Evolutionary conservation across 2,329 filamentous ascomycete genomes (phyloP).

Genomic region (Torrubiella hemipterigena): DNA sequence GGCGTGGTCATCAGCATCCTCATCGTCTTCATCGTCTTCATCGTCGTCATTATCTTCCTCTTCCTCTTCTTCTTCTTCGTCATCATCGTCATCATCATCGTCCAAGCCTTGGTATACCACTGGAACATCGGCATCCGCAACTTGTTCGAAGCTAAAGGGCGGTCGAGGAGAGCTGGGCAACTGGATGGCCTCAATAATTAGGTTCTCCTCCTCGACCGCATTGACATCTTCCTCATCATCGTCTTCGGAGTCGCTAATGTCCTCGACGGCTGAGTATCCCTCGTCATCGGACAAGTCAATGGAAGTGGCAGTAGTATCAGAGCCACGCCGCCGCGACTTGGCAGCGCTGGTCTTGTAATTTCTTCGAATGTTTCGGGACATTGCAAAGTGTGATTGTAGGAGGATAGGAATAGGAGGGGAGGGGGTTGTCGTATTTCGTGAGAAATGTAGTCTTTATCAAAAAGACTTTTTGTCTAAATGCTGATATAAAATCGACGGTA

Average conservation of each 20-base stretch:
- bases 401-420: constrained; percentile 3
- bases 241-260: constrained; percentile 65
- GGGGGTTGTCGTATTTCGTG: no score
- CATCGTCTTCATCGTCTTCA: constrained; percentile 25
- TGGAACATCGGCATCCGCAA: constrained; percentile 15
- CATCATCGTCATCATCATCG: constrained; percentile 25
- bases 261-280: constrained; percentile 65
- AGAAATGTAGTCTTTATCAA: no score
- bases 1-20: constrained; percentile 29
- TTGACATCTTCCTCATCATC: constrained; percentile 71
- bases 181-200: constrained; percentile 37
- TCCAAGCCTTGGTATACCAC: no score
- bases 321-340: constrained; percentile 34
- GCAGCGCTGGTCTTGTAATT: constrained; percentile 32
- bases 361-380: constrained; percentile 42
- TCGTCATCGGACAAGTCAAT: constrained; percentile 53
- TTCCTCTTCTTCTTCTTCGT: constrained; percentile 22
- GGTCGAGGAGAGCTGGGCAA: constrained; percentile 39
- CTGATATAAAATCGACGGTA: no score
- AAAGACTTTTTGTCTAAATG: no score
- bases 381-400: constrained; percentile 13
- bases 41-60: constrained; percentile 27
- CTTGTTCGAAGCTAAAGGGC: constrained; percentile 17
- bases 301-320: constrained; percentile 42
- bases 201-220: constrained; percentile 66